These are phyloP conservation scores for Pachyrhizus erosus DNA, from an alignment of 306 rosid species.

Conservation along the genomic window DNA sequence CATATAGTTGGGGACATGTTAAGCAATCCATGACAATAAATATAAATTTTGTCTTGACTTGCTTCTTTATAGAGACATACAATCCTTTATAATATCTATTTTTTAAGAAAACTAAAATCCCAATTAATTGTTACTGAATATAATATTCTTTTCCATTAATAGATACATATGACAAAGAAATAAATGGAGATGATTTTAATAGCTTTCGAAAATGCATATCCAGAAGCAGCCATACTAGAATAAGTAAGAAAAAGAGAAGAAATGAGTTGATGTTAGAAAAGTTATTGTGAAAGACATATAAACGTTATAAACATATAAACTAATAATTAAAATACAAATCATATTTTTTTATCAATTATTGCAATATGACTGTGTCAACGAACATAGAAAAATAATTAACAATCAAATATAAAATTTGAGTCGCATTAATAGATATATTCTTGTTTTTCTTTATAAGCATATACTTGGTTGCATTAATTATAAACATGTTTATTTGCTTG, in stretches of 20 bases:
- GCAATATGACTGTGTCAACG: background rate
- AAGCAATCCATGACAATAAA: background rate
- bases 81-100: background rate
- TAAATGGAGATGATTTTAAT: background rate
- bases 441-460: background rate
- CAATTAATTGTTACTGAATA: background rate
- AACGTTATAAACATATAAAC: background rate
- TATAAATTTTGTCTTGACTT: background rate
- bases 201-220: background rate
- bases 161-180: background rate
- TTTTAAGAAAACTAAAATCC: background rate
- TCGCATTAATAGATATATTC: too few species aligned
- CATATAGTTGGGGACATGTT: background rate
- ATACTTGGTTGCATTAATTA: background rate
- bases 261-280: background rate
- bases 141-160: background rate
- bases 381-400: background rate
- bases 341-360: background rate
- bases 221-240: background rate
- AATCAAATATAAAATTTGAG: background rate
- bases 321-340: background rate
- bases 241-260: background rate
- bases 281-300: background rate
- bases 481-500: background rate
- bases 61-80: background rate